Conservation (phyloP, 148 eudicot genomes). For the Fagopyrum esculentum region DNA sequence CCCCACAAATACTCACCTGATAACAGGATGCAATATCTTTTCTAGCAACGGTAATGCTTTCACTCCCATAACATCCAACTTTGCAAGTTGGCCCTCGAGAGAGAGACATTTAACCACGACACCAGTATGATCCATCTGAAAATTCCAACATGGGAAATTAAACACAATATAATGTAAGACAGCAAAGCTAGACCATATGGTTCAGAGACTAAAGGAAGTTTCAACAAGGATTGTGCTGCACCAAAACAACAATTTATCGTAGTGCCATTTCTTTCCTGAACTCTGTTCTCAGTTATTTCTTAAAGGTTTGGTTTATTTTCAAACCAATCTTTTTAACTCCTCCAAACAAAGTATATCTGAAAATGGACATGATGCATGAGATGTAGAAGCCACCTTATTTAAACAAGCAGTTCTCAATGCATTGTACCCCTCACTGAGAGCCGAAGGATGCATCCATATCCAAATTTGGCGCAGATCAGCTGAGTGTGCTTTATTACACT, state of each 20-base stretch:
- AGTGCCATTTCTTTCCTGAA: neutral
- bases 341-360: neutral
- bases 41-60: constrained; percentile 53
- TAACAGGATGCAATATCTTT: constrained; percentile 54
- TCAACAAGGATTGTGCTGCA: neutral
- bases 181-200: neutral
- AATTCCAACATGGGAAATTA: constrained; percentile 10
- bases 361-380: neutral
- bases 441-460: constrained; percentile 90
- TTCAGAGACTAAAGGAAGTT: neutral
- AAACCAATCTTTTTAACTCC: neutral
- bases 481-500: constrained; percentile 6
- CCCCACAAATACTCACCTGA: constrained; percentile 31
- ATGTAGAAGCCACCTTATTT: constrained; percentile 36
- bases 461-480: constrained; percentile 43
- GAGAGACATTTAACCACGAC: constrained; percentile 42
- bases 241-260: neutral
- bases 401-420: constrained; percentile 49
- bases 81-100: constrained; percentile 72
- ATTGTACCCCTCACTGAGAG: constrained; percentile 61
- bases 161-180: neutral
- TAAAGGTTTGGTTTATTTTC: neutral
- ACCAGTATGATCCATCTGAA: constrained; percentile 47
- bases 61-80: constrained; percentile 71
- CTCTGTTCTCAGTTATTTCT: neutral